Evolutionary conservation across 495 filamentous ascomycete species (phyloP), one percentile per base, ranked within the genome.

Genomic region (Tetracladium marchalianum): DNA sequence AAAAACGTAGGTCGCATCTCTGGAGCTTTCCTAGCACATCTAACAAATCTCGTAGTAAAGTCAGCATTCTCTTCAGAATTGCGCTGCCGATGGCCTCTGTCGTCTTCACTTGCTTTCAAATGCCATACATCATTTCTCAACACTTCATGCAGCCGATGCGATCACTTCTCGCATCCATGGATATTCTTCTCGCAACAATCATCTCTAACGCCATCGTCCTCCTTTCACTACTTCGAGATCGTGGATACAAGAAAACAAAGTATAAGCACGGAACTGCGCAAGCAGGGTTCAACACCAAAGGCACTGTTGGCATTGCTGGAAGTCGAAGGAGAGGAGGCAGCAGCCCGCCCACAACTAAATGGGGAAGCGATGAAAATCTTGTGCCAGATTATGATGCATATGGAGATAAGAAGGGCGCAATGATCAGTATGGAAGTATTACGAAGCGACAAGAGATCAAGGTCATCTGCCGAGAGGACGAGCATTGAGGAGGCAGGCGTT

Each of bases 331-430:
- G 12, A 3, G 9, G 70, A 68, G 32, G 66, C 66, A 51, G 50
- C 70, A 38, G 72, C 73, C 13, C 55, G 64, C 39, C 61, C 67
- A 11, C 61, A 66, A 17, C 66, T 39, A 72, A 77, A 48, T 90
- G 85, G 84, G 85, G 83, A 5, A 86, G 81, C 48, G 85, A 90
- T 58, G 82, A 84, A 37, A 85, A 90, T 56, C 67, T 92, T 9
- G 84, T 82, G 2, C 67, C 74, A 4, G 82, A 76, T 49, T 36
- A 34, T 33, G 34, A 38, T 24, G 41, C 15, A 19, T 13, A 17
- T 35, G 16, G 42, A 24, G 10, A 32, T n/a, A n/a, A 41, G 34
- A 38, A 35, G 36, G 10, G 31, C 27, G 11, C 18, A 34, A 42
- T 38, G 11, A 46, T 44, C 37, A 46, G 37, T 18, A 13, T 45